Conservation (phyloP, 768 basidiomycete genomes). For the Termitomyces sp. region DNA sequence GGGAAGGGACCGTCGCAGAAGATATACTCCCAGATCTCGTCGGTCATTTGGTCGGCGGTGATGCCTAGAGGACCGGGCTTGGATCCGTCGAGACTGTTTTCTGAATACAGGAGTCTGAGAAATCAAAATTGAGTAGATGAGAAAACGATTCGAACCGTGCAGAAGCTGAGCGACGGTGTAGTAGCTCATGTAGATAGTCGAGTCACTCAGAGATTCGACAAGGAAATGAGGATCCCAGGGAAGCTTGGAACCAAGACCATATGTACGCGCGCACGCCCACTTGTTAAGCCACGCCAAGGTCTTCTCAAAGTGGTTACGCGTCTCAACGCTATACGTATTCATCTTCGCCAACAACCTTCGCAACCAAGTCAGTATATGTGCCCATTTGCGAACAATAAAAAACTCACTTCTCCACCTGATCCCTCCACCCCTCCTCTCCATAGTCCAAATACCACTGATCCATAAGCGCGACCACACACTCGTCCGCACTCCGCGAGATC, state of each 20-base stretch:
- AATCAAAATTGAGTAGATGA: neutral
- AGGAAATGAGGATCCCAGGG: slow-evolving; percentile 98
- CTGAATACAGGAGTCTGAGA: slow-evolving; percentile 27
- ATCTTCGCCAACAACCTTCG: slow-evolving; percentile 74
- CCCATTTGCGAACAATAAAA: neutral
- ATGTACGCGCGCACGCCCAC: slow-evolving; percentile 99
- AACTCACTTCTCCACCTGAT: slow-evolving; percentile 74
- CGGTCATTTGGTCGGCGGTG: slow-evolving; percentile 89
- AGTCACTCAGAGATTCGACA: slow-evolving; percentile 95
- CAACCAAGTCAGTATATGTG: slow-evolving; percentile 6
- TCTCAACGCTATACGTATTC: slow-evolving; percentile 91
- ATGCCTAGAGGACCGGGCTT: slow-evolving; percentile 81
- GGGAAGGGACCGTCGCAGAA: slow-evolving; percentile 79
- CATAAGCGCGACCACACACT: slow-evolving; percentile 96
- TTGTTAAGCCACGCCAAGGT: slow-evolving; percentile 94
- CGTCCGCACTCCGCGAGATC: slow-evolving; percentile 80
- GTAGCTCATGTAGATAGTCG: slow-evolving; percentile 98
- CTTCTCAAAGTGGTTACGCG: slow-evolving; percentile 87
- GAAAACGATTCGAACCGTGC: slow-evolving; percentile 59
- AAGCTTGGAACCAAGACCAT: slow-evolving; percentile 90
- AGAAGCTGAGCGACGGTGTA: slow-evolving; percentile 92
- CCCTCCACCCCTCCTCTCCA: slow-evolving; percentile 88
- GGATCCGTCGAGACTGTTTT: slow-evolving; percentile 72
- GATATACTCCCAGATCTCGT: slow-evolving; percentile 96
- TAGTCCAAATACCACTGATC: slow-evolving; percentile 99